Evolutionary conservation across 306 rosid genomes (phyloP).

Genomic region (Trifolium fragiferum): DNA sequence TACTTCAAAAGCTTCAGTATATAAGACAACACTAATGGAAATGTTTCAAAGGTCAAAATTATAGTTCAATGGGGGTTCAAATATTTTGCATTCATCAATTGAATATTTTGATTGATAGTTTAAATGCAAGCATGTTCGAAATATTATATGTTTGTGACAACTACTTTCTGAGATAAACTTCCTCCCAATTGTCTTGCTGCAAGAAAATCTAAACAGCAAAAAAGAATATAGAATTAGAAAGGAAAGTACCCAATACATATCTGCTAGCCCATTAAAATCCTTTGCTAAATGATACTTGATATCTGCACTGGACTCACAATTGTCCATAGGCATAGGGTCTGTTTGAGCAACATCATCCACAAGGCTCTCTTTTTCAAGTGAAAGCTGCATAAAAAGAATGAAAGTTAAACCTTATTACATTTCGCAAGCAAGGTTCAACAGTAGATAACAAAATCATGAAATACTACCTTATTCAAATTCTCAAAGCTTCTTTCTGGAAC

Average conservation of each 20-base stretch:
- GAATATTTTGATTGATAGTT: conserved; percentile 28
- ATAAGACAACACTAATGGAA: neutral
- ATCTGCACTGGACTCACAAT: conserved; percentile 57
- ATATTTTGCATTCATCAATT: conserved; percentile 12
- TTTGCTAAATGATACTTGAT: conserved; percentile 54
- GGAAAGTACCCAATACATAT: conserved; percentile 80
- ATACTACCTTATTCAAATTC: conserved; percentile 64
- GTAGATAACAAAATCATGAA: conserved; percentile 38
- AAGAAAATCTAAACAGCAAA: conserved; percentile 29
- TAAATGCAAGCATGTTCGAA: conserved; percentile 5
- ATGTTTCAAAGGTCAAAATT: conserved; percentile 7
- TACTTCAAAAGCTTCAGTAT: conserved; percentile 2
- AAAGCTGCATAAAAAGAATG: conserved; percentile 50
- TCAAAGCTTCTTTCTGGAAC: conserved; percentile 50
- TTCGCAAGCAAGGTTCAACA: conserved; percentile 35
- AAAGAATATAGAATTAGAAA: conserved; percentile 32
- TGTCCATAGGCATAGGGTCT: conserved; percentile 59
- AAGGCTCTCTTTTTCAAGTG: conserved; percentile 56
- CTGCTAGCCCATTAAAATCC: conserved; percentile 64
- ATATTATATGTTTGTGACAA: conserved; percentile 17
- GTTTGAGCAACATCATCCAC: conserved; percentile 55
- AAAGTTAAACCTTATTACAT: conserved; percentile 39
- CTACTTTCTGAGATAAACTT: conserved; percentile 19
- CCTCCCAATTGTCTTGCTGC: conserved; percentile 26
- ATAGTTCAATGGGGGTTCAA: conserved; percentile 19